These are phyloP conservation scores for Stephania japonica DNA, from an alignment of 164 flowering plant genomes.

Conservation along the genomic window DNA sequence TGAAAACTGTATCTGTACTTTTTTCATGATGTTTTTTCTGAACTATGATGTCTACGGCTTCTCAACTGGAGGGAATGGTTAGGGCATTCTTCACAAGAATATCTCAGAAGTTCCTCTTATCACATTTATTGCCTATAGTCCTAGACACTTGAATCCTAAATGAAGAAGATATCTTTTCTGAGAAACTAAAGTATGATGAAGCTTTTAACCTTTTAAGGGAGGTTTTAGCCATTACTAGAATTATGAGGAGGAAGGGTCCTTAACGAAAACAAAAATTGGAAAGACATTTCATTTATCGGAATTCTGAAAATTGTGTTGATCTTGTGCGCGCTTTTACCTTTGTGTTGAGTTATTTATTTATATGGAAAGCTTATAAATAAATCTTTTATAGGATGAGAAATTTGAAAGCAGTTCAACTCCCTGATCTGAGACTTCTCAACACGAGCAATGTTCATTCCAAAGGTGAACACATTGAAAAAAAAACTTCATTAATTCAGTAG, in stretches of 20 bases:
- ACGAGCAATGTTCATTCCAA: too few species aligned
- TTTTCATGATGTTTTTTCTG: neutral
- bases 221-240: too few species aligned
- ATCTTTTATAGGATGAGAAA: too few species aligned
- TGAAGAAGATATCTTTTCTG: neutral
- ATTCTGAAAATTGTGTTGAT: too few species aligned
- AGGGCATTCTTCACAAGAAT: neutral
- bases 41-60: neutral
- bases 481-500: neutral
- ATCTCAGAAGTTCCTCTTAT: neutral
- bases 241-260: neutral
- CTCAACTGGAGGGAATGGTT: neutral
- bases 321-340: too few species aligned
- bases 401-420: too few species aligned
- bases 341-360: too few species aligned
- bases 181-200: neutral
- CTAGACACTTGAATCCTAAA: neutral
- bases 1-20: too few species aligned
- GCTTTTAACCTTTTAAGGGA: neutral
- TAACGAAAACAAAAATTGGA: neutral
- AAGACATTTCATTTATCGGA: too few species aligned
- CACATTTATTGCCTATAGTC: neutral
- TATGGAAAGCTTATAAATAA: too few species aligned
- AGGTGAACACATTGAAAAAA: too few species aligned
- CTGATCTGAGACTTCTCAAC: too few species aligned